Evolutionary conservation across 148 eudicot genomes (phyloP), one percentile per base, ranked within the genome.

Genomic region (Linanthus parryae): DNA sequence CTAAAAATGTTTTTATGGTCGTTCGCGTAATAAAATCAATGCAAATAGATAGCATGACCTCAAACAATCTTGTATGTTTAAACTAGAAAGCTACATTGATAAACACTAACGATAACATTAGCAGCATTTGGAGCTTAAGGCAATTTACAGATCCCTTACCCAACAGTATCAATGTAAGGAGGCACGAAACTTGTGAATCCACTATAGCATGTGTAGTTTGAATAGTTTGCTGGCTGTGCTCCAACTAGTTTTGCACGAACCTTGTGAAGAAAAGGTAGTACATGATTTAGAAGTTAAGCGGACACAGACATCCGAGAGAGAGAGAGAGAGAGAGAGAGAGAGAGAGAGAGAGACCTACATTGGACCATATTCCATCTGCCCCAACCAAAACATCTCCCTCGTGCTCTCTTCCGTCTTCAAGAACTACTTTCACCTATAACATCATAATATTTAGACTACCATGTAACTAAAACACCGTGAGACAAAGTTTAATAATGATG

Each of bases 181-280:
- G 71, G 65, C 20, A 19, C 21, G 20, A 21, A 38, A 17, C 42
- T 42, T 23, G 66, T 49, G 27, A 67, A 22, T 11, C 60, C 71
- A 16, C 50, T 67, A 56, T 67, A 67, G 37, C 71, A 67, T 25
- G 61, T 67, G 33, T 51, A 67, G 4, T 42, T 45, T 21, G 71
- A 67, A 41, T 67, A 67, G 22, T 24, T 54, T n/a, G 71, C 55
- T 1, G 49, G 56, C 28, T 54, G 42, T 26, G 44, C 27, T 36
- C 66, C 72, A 41, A 67, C 61, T 35, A 67, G 52, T 19, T 49
- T 67, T 55, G 56, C 21, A 17, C 72, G 56, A 25, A 67, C 66
- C 72, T 67, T 41, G 5, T 39, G 10, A 1, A 10, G 4, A 8
- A 27, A 23, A 9, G 18, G 19, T 20, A 28, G 21, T 7, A 20